Base-by-base conservation (phyloP, 108 stramenopile species). In the Schizochytrium sp. region DNA sequence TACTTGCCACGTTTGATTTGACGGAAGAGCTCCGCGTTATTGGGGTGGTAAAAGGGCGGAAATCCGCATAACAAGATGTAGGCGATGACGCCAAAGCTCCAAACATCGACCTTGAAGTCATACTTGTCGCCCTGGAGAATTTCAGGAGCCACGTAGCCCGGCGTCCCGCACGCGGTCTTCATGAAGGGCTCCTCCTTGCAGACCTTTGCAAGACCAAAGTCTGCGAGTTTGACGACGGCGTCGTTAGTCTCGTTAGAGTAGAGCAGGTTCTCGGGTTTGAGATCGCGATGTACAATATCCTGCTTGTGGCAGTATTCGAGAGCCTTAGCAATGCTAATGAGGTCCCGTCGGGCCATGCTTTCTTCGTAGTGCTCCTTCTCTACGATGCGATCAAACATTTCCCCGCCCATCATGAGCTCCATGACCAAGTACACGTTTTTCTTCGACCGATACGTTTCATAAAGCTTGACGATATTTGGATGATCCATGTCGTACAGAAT, bases 31-130 rank as follows among this genome's bases (percentile, higher is more conserved):
- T 87, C 51, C 25, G 43, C 91, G 55, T 98, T 97, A 29, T 96
- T 96, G 51, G 96, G 96, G 44, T 97, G 97, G 89, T 97, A 97
- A 91, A 99, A 98, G 44, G 99, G 99, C 10, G 98, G 98, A 88
- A 97, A 99, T 44, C 99, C 98, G 89, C 97, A 98, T 5, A 99
- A 92, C 58, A 99, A 88, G 87, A 99, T 98, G 93, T 98, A 99
- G 57, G 95, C 72, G 5, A 98, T 98, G 57, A 99, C 96, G 29
- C 99, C 99, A 28, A 99, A 90, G 53, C 94, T 95, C 94, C 96
- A 99, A 44, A 99, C 93, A 91, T 99, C 99, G 8, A 95, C 95
- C 89, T 98, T 95, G 60, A 94, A 95, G 91, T 95, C 95, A 88
- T 98, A 97, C 25, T 93, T 90, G 41, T 95, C 94, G 10, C 96